Conservation (phyloP, 176 grass and related monocot genomes). For the Poa pratensis region DNA sequence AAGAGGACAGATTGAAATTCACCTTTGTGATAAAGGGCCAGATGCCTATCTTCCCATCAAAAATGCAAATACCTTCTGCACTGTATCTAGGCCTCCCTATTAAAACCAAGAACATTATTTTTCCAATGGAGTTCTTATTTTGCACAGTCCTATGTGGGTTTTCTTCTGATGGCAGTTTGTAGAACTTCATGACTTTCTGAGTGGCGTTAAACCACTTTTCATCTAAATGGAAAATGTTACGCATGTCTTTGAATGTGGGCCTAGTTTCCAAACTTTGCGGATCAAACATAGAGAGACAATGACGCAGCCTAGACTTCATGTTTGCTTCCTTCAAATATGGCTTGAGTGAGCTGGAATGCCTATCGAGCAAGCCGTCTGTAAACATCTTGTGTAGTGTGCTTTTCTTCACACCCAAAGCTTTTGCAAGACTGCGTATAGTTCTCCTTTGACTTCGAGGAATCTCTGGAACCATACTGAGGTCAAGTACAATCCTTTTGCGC, state of each 20-base stretch:
- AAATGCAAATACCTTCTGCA: not conserved
- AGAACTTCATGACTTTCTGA: not conserved
- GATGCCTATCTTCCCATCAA: not conserved
- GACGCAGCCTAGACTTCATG: not conserved
- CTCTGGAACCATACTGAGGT: no score
- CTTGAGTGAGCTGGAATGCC: not conserved
- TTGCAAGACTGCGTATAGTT: no score
- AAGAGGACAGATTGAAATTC: not conserved
- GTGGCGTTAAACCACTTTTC: not conserved
- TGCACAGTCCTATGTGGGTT: not conserved
- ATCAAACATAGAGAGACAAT: not conserved
- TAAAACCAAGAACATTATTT: not conserved
- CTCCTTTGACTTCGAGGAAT: no score
- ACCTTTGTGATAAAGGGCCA: not conserved
- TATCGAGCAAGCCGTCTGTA: not conserved
- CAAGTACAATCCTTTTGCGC: no score
- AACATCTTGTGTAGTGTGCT: not conserved
- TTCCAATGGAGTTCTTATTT: not conserved
- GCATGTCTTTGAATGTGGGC: not conserved
- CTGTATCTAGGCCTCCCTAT: not conserved
- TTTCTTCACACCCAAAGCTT: no score
- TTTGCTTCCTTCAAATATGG: not conserved
- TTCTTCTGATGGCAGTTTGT: not conserved
- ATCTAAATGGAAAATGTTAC: not conserved
- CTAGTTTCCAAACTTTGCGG: not conserved